Conservation (phyloP, 768 basidiomycete genomes). For the Rhodotorula paludigena region DNA sequence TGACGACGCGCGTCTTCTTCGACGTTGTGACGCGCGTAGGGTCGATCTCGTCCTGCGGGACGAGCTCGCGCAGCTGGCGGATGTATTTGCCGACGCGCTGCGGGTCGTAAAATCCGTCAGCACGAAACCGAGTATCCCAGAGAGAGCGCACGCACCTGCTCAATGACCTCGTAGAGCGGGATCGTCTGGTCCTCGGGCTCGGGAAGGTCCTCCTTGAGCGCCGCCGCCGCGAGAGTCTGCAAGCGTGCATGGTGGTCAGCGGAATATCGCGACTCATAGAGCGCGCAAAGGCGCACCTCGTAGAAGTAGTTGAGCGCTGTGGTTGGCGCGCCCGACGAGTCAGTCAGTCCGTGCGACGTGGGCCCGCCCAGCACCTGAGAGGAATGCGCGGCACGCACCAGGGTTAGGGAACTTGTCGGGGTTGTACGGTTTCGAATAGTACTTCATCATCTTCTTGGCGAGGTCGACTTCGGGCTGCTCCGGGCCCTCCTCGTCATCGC, state of each 20-base stretch:
- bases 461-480: slow-evolving; percentile 59
- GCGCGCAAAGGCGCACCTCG: slow-evolving; percentile 3
- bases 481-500: slow-evolving; percentile 8
- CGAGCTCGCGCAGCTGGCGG: neutral
- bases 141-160: slow-evolving; percentile 56
- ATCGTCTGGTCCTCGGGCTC: slow-evolving; percentile 72
- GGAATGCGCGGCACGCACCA: slow-evolving; percentile 56
- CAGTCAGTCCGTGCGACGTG: too few species aligned
- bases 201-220: slow-evolving; percentile 82
- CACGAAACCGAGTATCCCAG: neutral
- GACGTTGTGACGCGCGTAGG: neutral
- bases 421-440: slow-evolving; percentile 76
- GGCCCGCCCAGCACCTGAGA: too few species aligned
- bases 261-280: fast-evolving
- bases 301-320: slow-evolving; percentile 40
- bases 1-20: slow-evolving; percentile 12
- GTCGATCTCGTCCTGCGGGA: slow-evolving; percentile 25
- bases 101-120: neutral
- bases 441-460: slow-evolving; percentile 56
- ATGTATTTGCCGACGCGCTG: slow-evolving; percentile 25
- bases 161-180: slow-evolving; percentile 71
- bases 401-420: slow-evolving; percentile 63
- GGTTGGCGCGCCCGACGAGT: too few species aligned
- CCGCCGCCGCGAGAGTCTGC: slow-evolving; percentile 71
- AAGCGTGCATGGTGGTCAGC: slow-evolving; percentile 45